Percentiles rank a stretch among this genome's conserved stretches.
Evolutionary conservation across 148 eudicot species (phyloP).

Genomic region (Amaranthus hypochondriacus): DNA sequence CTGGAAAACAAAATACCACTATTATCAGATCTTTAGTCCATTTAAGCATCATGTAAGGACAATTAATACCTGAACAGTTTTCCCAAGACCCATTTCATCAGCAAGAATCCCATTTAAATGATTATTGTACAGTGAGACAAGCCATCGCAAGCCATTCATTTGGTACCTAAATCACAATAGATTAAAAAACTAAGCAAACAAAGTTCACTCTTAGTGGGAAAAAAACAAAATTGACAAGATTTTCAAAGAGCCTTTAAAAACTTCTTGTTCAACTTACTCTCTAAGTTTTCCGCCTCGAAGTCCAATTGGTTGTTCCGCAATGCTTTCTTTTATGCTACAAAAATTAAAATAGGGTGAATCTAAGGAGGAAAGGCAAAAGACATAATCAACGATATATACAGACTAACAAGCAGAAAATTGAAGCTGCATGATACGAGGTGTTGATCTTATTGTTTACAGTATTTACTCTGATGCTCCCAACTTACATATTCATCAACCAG

Average conservation of each 20-base stretch:
- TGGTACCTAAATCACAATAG: conserved; percentile 62
- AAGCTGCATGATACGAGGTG: neutral
- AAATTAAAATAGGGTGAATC: conserved; percentile 19
- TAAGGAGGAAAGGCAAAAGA: neutral
- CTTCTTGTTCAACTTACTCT: conserved; percentile 54
- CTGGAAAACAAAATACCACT: conserved; percentile 5
- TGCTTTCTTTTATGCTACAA: conserved; percentile 83
- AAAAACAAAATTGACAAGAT: neutral
- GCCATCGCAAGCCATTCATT: conserved; percentile 97
- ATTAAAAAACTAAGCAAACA: neutral
- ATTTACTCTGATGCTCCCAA: neutral
- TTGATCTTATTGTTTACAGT: neutral
- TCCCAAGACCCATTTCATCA: conserved; percentile 99
- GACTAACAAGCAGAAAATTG: no score
- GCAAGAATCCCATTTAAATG: conserved; percentile 98
- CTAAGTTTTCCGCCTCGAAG: conserved; percentile 85
- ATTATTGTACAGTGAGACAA: conserved; percentile 92
- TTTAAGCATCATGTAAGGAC: neutral
- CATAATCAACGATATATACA: neutral
- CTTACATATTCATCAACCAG: neutral
- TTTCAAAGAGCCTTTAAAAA: conserved; percentile 4
- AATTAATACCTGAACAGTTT: conserved; percentile 88
- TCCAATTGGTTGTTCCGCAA: conserved; percentile 76
- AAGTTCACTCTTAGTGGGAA: neutral
- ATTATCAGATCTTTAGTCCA: neutral